Conservation (phyloP, 2,329 filamentous ascomycete genomes). For the Colletotrichum coccodes region DNA sequence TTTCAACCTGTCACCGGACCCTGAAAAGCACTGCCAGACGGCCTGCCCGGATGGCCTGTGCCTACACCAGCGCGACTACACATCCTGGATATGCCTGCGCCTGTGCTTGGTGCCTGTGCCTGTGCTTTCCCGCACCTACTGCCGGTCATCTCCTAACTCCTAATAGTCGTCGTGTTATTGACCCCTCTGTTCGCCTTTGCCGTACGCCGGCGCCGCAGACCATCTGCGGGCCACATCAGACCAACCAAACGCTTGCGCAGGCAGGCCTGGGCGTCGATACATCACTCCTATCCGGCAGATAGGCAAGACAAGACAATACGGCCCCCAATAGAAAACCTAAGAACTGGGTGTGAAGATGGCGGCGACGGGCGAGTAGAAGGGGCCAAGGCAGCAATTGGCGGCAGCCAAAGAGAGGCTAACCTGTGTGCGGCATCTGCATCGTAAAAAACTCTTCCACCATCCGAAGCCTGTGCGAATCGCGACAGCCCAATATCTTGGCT, state of each 20-base stretch:
- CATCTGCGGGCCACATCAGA: conserved; percentile 11
- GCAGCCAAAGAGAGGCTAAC: conserved; percentile 1
- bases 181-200: conserved; percentile 16
- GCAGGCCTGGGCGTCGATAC: background rate
- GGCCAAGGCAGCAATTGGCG: background rate
- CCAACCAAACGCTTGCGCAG: conserved; percentile 2
- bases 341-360: conserved; percentile 5
- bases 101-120: conserved; percentile 17
- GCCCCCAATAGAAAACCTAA: conserved; percentile 7
- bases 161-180: conserved; percentile 22
- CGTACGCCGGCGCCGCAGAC: conserved; percentile 4
- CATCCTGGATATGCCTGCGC: conserved; percentile 1
- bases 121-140: background rate
- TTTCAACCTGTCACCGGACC: conserved; percentile 25
- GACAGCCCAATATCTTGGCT: conserved; percentile 5
- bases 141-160: conserved; percentile 1
- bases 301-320: conserved; percentile 1
- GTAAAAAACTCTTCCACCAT: background rate
- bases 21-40: conserved; percentile 22
- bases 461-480: conserved; percentile 22
- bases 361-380: background rate
- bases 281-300: conserved; percentile 7
- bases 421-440: background rate
- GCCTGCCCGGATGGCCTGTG: conserved; percentile 28
- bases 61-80: conserved; percentile 6